Evolutionary conservation across 495 filamentous ascomycete genomes (phyloP), one percentile per base, ranked within the genome.

Genomic region (Trichoderma asperelloides): DNA sequence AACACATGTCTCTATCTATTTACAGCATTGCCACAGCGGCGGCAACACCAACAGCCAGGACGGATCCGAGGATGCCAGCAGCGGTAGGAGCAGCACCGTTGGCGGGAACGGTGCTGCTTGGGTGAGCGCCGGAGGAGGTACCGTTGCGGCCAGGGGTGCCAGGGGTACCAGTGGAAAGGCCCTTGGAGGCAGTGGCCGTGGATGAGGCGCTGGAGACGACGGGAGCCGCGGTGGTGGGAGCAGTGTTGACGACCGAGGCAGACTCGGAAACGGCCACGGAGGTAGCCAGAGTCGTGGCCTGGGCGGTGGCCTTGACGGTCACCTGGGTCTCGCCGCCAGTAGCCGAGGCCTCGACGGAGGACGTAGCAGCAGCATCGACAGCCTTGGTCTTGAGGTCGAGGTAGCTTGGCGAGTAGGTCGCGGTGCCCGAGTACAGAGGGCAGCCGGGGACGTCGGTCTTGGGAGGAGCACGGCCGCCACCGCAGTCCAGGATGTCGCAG

Each of bases 321-420:
- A 45, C 64, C 41, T 65, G 39, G 9, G 39, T 8, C 40, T 65
- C 64, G 18, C 2, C 64, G 8, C 27, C 64, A 21, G 64, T 51
- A 23, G 37, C 43, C 2, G 64, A 7, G 95, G 84, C 91, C 96
- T 72, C 95, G 94, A 63, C 95, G 91, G 86, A 98, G 96, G 72
- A 97, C 79, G 81, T 88, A 97, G 70, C 97, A 86, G 75, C 97
- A 93, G 77, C 97, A 97, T 78, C 97, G 92, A 80, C 97, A 97
- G 70, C 96, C 95, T 64, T 64, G n/a, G 37, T 27, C 64, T 30
- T 67, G 23, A 80, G 80, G 21, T 79, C 73, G 8, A 85, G 71
- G 71, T 77, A 87, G 67, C 71, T 79, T 4, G 85, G 79, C 27
- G 77, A 76, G 66, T 84, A 79, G 21, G 82, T 82, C 27, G 76